Conservation (phyloP, 176 grass and related monocot species). For the Melocanna baccifera region DNA sequence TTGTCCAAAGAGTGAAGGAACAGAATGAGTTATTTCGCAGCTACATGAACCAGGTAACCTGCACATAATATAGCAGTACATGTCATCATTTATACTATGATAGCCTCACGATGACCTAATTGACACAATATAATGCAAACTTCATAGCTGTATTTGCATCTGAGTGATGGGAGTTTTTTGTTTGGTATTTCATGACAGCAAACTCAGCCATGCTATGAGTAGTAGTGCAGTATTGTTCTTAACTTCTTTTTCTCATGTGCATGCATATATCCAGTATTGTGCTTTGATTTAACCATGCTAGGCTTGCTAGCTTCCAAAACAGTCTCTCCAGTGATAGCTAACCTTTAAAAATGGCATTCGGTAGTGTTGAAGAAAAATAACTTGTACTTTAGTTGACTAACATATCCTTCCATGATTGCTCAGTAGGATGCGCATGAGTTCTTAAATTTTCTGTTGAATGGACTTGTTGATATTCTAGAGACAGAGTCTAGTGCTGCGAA, state of each 20-base stretch:
- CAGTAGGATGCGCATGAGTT: constrained; percentile 95
- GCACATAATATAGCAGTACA: background rate
- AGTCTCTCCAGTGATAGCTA: background rate
- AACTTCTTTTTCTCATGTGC: background rate
- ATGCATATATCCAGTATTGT: background rate
- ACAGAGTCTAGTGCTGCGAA: constrained; percentile 62
- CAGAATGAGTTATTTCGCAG: constrained; percentile 95
- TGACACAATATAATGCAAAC: constrained; percentile 4
- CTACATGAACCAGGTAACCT: constrained; percentile 96
- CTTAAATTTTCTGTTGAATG: constrained; percentile 91
- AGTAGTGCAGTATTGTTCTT: background rate
- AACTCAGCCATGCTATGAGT: background rate
- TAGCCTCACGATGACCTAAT: constrained; percentile 3
- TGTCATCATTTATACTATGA: constrained; percentile 14
- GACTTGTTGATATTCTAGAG: constrained; percentile 94
- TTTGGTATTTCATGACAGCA: background rate
- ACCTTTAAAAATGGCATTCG: background rate
- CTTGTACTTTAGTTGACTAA: constrained; percentile 22
- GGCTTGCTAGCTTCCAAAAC: constrained; percentile 12
- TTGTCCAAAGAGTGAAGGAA: constrained; percentile 98
- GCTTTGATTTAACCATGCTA: background rate
- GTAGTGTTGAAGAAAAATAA: background rate
- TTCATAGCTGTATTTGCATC: background rate
- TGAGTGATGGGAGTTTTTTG: background rate
- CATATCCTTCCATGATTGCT: constrained; percentile 25